Evolutionary conservation across 805 yeast species (phyloP).

Genomic region (Candida tibetensis): DNA sequence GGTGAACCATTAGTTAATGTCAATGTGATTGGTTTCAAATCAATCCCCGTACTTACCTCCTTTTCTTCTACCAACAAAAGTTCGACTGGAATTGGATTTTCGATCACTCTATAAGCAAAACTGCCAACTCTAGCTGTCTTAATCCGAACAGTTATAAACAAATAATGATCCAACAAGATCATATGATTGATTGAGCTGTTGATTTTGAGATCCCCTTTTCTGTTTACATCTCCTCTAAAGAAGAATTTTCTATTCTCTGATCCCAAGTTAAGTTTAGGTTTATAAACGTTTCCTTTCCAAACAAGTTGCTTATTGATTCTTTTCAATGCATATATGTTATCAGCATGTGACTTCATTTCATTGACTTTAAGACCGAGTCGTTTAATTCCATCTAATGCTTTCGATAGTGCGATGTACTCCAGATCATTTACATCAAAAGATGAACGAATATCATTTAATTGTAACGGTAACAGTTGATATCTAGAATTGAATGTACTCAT

Average conservation of each 20-base stretch:
- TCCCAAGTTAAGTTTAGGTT: conserved; percentile 26
- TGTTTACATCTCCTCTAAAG: conserved; percentile 53
- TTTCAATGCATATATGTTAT: conserved; percentile 53
- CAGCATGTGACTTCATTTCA: conserved; percentile 58
- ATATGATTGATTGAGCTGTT: conserved; percentile 51
- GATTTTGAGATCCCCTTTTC: conserved; percentile 64
- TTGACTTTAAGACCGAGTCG: conserved; percentile 59
- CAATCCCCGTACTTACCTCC: conserved; percentile 14
- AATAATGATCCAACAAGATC: conserved; percentile 67
- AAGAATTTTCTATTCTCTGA: conserved; percentile 57
- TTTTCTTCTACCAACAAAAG: conserved; percentile 52
- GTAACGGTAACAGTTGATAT: conserved; percentile 55
- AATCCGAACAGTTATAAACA: conserved; percentile 60
- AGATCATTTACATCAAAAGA: conserved; percentile 40
- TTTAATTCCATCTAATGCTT: conserved; percentile 55
- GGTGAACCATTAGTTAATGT: conserved; percentile 7
- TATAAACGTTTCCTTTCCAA: conserved; percentile 47
- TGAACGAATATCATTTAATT: conserved; percentile 56
- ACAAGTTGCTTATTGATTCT: conserved; percentile 50
- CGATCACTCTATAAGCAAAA: conserved; percentile 33
- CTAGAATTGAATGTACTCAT: conserved; percentile 44
- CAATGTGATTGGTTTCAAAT: conserved; percentile 11
- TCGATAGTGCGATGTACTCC: conserved; percentile 50
- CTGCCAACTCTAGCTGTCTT: conserved; percentile 33
- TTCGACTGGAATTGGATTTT: conserved; percentile 61